These are phyloP conservation scores for Blepharisma japonicum DNA, from an alignment of 73 alveolate genomes.

Conservation along the genomic window DNA sequence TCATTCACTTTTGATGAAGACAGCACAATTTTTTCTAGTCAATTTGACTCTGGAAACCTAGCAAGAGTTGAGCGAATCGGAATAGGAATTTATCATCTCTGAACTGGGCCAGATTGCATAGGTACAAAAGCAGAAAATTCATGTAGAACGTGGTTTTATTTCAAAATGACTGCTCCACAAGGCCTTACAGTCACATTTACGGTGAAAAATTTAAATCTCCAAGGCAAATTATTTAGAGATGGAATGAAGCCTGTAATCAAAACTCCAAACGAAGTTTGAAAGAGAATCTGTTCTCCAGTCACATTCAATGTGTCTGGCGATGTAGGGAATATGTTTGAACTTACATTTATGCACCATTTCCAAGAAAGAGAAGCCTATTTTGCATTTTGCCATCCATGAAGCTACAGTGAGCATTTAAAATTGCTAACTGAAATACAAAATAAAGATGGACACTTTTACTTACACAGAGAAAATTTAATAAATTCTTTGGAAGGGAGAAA, in stretches of 20 bases:
- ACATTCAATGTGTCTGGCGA: conserved; percentile 32
- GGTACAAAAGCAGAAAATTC: conserved; percentile 30
- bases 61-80: conserved; percentile 13
- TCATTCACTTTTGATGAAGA: background rate
- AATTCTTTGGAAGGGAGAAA: conserved; percentile 39
- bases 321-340: conserved; percentile 36
- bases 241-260: conserved; percentile 50
- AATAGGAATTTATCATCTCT: background rate
- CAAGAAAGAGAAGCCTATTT: conserved; percentile 30
- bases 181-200: conserved; percentile 30
- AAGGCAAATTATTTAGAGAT: conserved; percentile 41
- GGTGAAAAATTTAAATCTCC: conserved; percentile 43
- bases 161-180: conserved; percentile 34
- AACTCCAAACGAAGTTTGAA: conserved; percentile 32
- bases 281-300: conserved; percentile 26
- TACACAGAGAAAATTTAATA: conserved; percentile 30
- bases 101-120: conserved; percentile 29
- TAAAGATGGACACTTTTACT: conserved; percentile 17
- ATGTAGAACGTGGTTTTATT: conserved; percentile 55
- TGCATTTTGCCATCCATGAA: conserved; percentile 50
- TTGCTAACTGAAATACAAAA: conserved; percentile 33
- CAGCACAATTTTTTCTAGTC: conserved; percentile 6
- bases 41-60: conserved; percentile 32
- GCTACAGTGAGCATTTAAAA: conserved; percentile 33
- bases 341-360: background rate